Evolutionary conservation across 106 monocot genomes (phyloP).

Genomic region (Dioscorea dumetorum): DNA sequence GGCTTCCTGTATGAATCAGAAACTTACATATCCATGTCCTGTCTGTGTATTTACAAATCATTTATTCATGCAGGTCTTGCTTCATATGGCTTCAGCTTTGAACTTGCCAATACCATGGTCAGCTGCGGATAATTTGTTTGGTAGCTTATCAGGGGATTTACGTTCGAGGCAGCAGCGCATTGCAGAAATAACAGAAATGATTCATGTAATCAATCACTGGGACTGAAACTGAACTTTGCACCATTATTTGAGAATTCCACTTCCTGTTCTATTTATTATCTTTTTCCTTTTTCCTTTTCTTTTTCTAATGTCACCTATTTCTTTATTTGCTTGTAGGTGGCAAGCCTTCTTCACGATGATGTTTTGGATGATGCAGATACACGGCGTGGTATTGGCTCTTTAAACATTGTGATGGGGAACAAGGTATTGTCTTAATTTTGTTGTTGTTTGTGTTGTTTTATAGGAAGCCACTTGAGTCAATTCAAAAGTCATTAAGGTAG

Average conservation of each 20-base stretch:
- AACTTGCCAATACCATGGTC: conserved; percentile 46
- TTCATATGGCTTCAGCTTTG: conserved; percentile 86
- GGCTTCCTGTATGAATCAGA: too few relatives aligned
- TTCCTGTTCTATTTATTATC: background rate
- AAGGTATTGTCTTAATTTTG: conserved; percentile 38
- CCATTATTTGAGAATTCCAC: background rate
- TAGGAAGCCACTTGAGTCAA: too few relatives aligned
- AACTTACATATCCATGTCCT: background rate
- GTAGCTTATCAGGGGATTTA: conserved; percentile 36
- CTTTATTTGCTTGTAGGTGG: conserved; percentile 44
- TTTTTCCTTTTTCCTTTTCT: background rate
- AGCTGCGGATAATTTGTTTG: conserved; percentile 30
- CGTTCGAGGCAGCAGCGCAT: conserved; percentile 72
- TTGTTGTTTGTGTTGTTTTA: too few relatives aligned
- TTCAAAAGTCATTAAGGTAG: too few relatives aligned
- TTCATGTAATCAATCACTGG: conserved; percentile 55
- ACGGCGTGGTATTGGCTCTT: conserved; percentile 81
- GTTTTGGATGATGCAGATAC: conserved; percentile 98
- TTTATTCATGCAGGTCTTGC: conserved; percentile 49
- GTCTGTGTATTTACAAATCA: background rate
- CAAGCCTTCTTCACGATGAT: conserved; percentile 98
- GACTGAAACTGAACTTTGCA: too few relatives aligned
- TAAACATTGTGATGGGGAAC: conserved; percentile 93
- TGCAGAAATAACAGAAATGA: conserved; percentile 98
- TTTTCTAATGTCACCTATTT: background rate